A percentile compares a stretch with the other conserved stretches of the same genome.
These are phyloP conservation scores for Dictyostelium firmibasis DNA, from an alignment of 78 protist genomes.

Conservation along the genomic window DNA sequence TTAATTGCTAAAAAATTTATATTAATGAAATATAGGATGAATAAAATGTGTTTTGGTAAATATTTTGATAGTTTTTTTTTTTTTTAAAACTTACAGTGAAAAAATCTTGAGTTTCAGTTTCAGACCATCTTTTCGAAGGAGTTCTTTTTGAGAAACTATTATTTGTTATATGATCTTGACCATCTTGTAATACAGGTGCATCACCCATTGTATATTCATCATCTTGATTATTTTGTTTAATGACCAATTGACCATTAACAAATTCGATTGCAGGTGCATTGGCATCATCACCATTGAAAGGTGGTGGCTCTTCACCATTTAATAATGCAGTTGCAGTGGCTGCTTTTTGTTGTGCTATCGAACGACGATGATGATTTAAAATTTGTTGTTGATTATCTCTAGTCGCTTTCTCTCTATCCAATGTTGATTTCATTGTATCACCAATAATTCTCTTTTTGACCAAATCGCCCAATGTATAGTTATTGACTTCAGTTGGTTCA, in stretches of 20 bases:
- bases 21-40: too few relatives aligned
- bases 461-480: neutral
- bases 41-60: too few relatives aligned
- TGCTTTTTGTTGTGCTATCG: neutral
- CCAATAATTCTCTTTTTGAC: neutral
- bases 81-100: neutral
- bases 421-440: conserved; percentile 25
- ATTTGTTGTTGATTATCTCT: neutral
- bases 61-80: too few relatives aligned
- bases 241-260: neutral
- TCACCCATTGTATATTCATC: neutral
- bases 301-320: neutral
- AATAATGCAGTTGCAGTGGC: neutral
- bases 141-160: neutral
- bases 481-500: neutral
- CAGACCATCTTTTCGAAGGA: neutral
- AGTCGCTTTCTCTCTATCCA: neutral
- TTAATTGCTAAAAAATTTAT: neutral
- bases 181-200: conserved; percentile 1
- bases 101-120: conserved; percentile 19
- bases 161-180: neutral
- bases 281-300: neutral
- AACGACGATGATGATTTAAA: neutral
- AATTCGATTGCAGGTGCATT: neutral
- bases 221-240: neutral